Conservation (phyloP, 305 asterid species). For the Solanum hybrid region DNA sequence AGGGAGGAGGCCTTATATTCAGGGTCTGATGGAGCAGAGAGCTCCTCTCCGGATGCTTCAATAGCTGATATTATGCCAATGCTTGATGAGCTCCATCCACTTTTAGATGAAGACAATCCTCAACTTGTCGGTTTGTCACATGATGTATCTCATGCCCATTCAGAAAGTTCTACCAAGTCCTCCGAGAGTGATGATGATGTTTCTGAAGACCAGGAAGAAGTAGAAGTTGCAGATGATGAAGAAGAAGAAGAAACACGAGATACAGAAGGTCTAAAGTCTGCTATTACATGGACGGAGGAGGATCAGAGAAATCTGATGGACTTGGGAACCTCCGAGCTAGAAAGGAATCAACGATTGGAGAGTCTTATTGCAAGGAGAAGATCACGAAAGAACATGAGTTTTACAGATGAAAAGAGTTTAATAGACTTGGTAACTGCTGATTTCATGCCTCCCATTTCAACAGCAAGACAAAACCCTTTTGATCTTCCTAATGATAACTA, state of each 20-base stretch:
- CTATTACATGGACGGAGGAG: slow-evolving; percentile 86
- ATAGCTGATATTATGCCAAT: slow-evolving; percentile 87
- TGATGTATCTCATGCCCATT: slow-evolving; percentile 46
- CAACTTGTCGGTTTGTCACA: slow-evolving; percentile 25
- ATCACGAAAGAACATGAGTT: slow-evolving; percentile 44
- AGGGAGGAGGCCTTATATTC: slow-evolving; percentile 43
- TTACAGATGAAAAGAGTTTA: slow-evolving; percentile 57
- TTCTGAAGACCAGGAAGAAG: slow-evolving; percentile 35
- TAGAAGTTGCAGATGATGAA: slow-evolving; percentile 49
- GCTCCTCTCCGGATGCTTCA: slow-evolving; percentile 90
- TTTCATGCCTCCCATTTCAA: slow-evolving; percentile 58
- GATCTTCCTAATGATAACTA: slow-evolving; percentile 44
- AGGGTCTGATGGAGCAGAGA: slow-evolving; percentile 72
- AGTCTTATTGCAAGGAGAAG: slow-evolving; percentile 72
- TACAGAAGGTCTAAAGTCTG: slow-evolving; percentile 50
- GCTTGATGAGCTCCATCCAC: slow-evolving; percentile 94
- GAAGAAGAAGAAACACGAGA: slow-evolving; percentile 54
- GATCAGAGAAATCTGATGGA: slow-evolving; percentile 95
- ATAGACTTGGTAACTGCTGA: slow-evolving; percentile 60
- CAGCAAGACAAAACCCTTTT: slow-evolving; percentile 71
- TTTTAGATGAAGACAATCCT: slow-evolving; percentile 60
- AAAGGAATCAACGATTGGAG: slow-evolving; percentile 85
- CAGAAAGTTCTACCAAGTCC: slow-evolving; percentile 31
- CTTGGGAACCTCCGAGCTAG: slow-evolving; percentile 81
- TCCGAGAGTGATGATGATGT: slow-evolving; percentile 36